Evolutionary conservation across 1,139 yeast genomes (phyloP).

Genomic region (Nakaseomyces sp.): DNA sequence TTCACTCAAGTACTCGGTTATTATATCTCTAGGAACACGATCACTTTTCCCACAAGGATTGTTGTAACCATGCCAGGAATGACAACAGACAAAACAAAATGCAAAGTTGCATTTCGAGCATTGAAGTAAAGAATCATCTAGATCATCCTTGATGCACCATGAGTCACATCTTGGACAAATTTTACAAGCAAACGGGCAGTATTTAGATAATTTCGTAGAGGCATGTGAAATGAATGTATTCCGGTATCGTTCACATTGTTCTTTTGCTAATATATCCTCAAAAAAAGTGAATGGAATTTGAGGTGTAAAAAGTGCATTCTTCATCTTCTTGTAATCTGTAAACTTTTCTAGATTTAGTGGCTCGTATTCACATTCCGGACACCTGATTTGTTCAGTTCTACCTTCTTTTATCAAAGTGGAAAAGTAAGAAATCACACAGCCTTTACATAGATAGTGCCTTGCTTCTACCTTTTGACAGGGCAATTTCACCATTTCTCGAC

Average conservation of each 20-base stretch:
- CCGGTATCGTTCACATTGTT: constrained; percentile 35
- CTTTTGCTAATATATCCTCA: constrained; percentile 29
- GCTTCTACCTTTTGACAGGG: constrained; percentile 23
- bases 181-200: constrained; percentile 44
- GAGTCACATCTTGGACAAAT: constrained; percentile 48
- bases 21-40: constrained; percentile 37
- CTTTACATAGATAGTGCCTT: constrained; percentile 44
- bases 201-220: constrained; percentile 39
- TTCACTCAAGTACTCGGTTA: constrained; percentile 37
- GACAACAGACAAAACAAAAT: constrained; percentile 51
- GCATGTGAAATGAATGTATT: constrained; percentile 35
- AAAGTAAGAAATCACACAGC: constrained; percentile 44
- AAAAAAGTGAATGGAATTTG: constrained; percentile 34
- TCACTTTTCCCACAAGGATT: constrained; percentile 38
- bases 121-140: constrained; percentile 45
- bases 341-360: constrained; percentile 24
- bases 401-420: constrained; percentile 41
- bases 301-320: constrained; percentile 34
- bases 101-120: constrained; percentile 50
- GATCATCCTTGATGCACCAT: constrained; percentile 41
- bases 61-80: constrained; percentile 59
- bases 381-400: constrained; percentile 45
- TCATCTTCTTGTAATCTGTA: constrained; percentile 29
- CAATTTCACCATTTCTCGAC: constrained; percentile 38
- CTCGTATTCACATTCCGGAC: constrained; percentile 46